phyloP scores from a whole-genome alignment of 371 early-diverging fungal genomes.

The Lichtheimia ramosa region DNA sequence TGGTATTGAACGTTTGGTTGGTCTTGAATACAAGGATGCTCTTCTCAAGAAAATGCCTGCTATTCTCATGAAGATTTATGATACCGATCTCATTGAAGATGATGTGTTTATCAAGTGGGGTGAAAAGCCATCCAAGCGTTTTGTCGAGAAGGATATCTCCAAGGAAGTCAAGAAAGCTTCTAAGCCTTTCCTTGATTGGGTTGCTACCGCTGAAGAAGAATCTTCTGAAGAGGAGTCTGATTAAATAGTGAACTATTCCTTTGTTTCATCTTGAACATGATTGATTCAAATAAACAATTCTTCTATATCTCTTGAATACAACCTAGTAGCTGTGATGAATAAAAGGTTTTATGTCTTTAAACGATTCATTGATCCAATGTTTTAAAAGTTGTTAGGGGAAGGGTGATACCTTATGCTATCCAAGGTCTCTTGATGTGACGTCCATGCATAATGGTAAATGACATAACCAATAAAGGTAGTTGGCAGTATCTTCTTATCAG shows the following conservation, averaged over 20 bases:
- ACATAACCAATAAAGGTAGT: too few relatives aligned
- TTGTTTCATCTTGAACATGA: too few relatives aligned
- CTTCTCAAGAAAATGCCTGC: constrained; percentile 74
- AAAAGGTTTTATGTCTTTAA: too few relatives aligned
- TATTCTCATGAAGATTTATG: constrained; percentile 88
- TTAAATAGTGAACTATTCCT: background rate
- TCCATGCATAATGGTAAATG: too few relatives aligned
- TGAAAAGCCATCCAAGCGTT: constrained; percentile 87
- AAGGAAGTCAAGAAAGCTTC: constrained; percentile 84
- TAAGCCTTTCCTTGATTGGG: constrained; percentile 90
- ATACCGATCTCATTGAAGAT: constrained; percentile 90
- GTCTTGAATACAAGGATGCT: constrained; percentile 59
- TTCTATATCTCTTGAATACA: too few relatives aligned
- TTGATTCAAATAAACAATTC: too few relatives aligned
- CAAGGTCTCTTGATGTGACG: too few relatives aligned
- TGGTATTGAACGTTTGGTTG: constrained; percentile 89
- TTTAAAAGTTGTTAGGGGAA: too few relatives aligned
- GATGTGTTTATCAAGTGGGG: constrained; percentile 89
- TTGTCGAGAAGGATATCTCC: constrained; percentile 75
- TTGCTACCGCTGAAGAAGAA: constrained; percentile 64
- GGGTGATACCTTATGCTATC: too few relatives aligned
- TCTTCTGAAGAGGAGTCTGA: constrained; percentile 36
- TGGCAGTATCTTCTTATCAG: too few relatives aligned
- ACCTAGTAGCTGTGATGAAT: too few relatives aligned
- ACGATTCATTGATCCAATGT: too few relatives aligned